Evolutionary conservation across 2,329 filamentous ascomycete genomes (phyloP).

Genomic region (Ophiosphaerella narmari): DNA sequence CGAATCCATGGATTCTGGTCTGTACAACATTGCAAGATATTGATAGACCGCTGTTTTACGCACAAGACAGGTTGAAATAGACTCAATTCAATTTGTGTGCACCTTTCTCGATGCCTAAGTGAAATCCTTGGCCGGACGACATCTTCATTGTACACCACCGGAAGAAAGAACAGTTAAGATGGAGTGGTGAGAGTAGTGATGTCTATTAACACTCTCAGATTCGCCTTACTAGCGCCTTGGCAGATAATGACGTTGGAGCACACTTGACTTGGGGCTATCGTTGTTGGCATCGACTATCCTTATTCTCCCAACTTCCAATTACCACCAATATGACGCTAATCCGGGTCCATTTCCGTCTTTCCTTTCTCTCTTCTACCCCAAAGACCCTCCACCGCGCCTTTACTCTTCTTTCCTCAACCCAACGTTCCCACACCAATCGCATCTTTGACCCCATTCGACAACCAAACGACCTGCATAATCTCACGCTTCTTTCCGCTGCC

Average conservation of each 20-base stretch:
- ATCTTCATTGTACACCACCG: too few relatives aligned
- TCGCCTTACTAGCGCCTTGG: constrained; percentile 6
- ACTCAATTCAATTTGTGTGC: not conserved
- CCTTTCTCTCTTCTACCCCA: not conserved
- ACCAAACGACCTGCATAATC: constrained; percentile 54
- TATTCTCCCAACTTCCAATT: not conserved
- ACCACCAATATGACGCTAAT: not conserved
- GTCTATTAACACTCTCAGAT: too few relatives aligned
- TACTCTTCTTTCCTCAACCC: constrained; percentile 18
- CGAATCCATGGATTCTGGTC: not conserved
- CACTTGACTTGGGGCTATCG: not conserved
- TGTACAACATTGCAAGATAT: not conserved
- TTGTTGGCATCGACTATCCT: not conserved
- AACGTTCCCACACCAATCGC: constrained; percentile 33
- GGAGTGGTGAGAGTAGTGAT: not conserved
- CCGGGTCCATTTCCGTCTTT: not conserved
- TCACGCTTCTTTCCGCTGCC: constrained; percentile 54
- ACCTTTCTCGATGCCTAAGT: too few relatives aligned
- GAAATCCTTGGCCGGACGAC: too few relatives aligned
- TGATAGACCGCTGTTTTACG: not conserved
- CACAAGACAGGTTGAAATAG: not conserved
- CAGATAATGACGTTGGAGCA: constrained; percentile 16
- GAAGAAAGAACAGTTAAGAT: not conserved
- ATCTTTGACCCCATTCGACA: constrained; percentile 50
- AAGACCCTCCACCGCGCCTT: constrained; percentile 11